Evolutionary conservation across 2,329 filamentous ascomycete genomes (phyloP), one percentile per base, ranked within the genome.

Genomic region (Xylariaceae sp.): DNA sequence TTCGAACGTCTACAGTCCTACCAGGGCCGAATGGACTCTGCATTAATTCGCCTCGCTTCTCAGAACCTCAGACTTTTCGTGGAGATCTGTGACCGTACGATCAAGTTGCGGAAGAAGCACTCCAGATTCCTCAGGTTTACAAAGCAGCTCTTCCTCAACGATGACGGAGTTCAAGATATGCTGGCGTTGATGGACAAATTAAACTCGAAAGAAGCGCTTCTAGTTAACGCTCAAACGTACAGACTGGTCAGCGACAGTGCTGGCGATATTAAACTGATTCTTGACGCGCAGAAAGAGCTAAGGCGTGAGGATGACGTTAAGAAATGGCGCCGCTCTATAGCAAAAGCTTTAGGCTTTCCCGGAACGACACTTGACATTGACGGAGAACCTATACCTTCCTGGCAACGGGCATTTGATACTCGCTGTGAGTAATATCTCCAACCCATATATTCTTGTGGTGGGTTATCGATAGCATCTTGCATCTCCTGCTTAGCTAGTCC

Each of bases 41-140:
- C 58, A 29, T 61, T 73, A 11, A 62, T 62, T 5, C 67, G 65
- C 23, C 55, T 73, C 8, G 67, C 69, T 6, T 71, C 65, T 47
- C 66, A 71, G 49, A 68, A 73, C 42, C 63, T 73, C n/a, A 61
- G 66, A 37, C 53, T 73, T 2, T 73, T 73, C 41, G 68, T 73
- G 21, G 66, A 70, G 37, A 67, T 72, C 29, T 73, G 70, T 47
- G 67, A 72, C 30, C 66, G 63, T 10, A 63, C 57, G 2, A 67
- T 72, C 24, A 65, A 63, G 45, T 39, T 72, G 33, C 61, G 63
- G 2, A 65, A 58, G 50, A 72, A 72, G 54, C 67, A 67, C 48
- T 46, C 46, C 18, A 62, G 57, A 53, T 53, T 72, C 2, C 23
- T 65, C 1, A 58, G 65, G 6, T 72, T 72, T 46, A 67, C 66